phyloP scores from a whole-genome alignment of 2,329 filamentous ascomycete species.

The Cladosporium sp. region DNA sequence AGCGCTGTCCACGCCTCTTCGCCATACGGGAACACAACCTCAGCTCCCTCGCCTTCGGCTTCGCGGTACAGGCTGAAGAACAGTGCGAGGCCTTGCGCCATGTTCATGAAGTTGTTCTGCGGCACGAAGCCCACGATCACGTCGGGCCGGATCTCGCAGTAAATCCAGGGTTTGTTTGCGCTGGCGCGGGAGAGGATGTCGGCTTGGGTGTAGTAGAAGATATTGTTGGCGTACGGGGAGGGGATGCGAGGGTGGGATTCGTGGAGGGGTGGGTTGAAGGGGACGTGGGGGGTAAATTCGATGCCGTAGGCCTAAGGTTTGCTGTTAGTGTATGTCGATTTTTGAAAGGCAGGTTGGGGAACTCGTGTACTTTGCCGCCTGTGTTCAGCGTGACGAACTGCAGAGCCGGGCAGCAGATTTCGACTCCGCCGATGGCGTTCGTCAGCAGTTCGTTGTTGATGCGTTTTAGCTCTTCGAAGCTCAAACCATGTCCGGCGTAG shows the following conservation, averaged over 20 bases:
- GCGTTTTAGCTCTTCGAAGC: conserved; percentile 25
- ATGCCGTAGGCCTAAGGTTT: conserved; percentile 41
- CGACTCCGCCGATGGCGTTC: conserved; percentile 27
- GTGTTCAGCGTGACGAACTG: conserved; percentile 44
- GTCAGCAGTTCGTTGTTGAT: conserved; percentile 25
- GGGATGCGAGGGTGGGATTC: conserved; percentile 39
- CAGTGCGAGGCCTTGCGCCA: conserved; percentile 39
- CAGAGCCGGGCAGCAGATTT: conserved; percentile 37
- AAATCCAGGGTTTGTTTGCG: conserved; percentile 40
- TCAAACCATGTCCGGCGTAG: conserved; percentile 26
- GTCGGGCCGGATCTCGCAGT: conserved; percentile 43
- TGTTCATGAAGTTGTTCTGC: conserved; percentile 42
- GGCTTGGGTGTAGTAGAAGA: conserved; percentile 44
- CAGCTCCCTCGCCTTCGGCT: conserved; percentile 40
- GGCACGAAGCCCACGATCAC: conserved; percentile 45
- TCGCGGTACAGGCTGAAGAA: conserved; percentile 41
- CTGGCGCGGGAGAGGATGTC: conserved; percentile 39
- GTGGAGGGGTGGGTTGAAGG: conserved; percentile 40
- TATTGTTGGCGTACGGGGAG: conserved; percentile 34
- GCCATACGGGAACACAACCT: conserved; percentile 42
- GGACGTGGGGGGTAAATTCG: conserved; percentile 44
- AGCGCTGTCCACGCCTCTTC: conserved; percentile 26
- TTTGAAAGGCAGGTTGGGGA: no score
- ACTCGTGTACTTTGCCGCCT: conserved; percentile 34
- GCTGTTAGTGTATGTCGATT: no score